Conservation (phyloP, 108 stramenopile genomes). For the Cylindrotheca closterium region DNA sequence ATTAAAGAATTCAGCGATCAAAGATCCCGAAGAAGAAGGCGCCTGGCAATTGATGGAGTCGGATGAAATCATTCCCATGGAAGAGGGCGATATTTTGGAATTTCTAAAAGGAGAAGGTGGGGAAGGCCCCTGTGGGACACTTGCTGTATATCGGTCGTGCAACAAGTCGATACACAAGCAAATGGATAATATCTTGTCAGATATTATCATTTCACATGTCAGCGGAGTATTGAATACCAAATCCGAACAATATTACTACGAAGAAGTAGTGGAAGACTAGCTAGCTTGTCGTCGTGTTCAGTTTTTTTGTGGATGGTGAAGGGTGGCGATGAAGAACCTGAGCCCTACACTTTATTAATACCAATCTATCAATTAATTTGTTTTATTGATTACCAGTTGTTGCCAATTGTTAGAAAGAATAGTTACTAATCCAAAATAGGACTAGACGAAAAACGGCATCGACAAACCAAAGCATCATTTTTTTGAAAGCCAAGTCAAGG, state of each 20-base stretch:
- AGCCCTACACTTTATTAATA: too few species aligned
- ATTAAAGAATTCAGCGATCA: constrained; percentile 14
- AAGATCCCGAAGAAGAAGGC: constrained; percentile 29
- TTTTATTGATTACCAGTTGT: too few species aligned
- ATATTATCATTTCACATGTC: constrained; percentile 35
- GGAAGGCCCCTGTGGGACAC: constrained; percentile 25
- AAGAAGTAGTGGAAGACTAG: constrained; percentile 33
- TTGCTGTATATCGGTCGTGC: constrained; percentile 15
- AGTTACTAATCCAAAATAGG: too few species aligned
- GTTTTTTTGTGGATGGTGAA: not conserved
- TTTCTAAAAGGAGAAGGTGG: constrained; percentile 33
- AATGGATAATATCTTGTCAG: constrained; percentile 24
- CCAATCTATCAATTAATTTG: too few species aligned
- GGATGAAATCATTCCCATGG: constrained; percentile 38
- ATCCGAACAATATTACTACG: constrained; percentile 21
- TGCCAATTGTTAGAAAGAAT: too few species aligned
- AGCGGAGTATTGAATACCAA: constrained; percentile 14
- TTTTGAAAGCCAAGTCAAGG: too few species aligned
- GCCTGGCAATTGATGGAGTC: constrained; percentile 33
- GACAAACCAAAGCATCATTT: too few species aligned
- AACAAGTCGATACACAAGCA: not conserved
- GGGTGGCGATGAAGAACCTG: too few species aligned
- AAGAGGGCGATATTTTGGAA: constrained; percentile 22
- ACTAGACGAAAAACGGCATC: too few species aligned
- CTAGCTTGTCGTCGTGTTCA: not conserved